Evolutionary conservation across 345 rosid species (phyloP).

Genomic region (Sonneratia alba): DNA sequence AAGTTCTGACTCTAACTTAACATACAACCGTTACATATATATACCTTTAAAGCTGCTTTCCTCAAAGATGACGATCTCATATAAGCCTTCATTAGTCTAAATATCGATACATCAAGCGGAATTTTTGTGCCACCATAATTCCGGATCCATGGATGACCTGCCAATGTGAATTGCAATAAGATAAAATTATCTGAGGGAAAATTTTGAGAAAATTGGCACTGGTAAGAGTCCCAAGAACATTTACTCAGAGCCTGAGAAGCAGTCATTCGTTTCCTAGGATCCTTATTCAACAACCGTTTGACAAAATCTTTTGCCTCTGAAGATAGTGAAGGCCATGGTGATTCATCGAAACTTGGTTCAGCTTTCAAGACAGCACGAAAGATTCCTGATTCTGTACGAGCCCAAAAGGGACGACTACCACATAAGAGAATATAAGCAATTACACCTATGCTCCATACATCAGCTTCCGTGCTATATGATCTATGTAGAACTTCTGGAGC

Average conservation of each 20-base stretch:
- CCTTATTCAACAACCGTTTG: constrained; percentile 65
- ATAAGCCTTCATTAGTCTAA: constrained; percentile 68
- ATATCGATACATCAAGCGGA: constrained; percentile 67
- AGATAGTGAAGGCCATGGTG: constrained; percentile 87
- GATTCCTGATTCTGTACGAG: constrained; percentile 90
- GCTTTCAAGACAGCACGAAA: constrained; percentile 84
- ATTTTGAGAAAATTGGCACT: constrained; percentile 8
- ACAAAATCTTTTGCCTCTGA: constrained; percentile 85
- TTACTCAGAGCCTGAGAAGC: constrained; percentile 91
- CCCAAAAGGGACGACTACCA: constrained; percentile 99
- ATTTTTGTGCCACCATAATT: constrained; percentile 36
- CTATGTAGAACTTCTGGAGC: constrained; percentile 98
- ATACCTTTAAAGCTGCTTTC: constrained; percentile 85
- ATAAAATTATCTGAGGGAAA: constrained; percentile 1
- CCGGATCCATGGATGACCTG: constrained; percentile 95
- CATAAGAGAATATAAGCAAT: constrained; percentile 88
- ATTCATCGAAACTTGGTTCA: constrained; percentile 78
- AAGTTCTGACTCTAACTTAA: background rate
- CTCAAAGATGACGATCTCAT: constrained; percentile 82
- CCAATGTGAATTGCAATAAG: constrained; percentile 4
- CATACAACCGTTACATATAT: background rate
- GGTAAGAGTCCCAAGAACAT: constrained; percentile 23
- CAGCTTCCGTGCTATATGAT: constrained; percentile 89
- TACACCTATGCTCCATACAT: constrained; percentile 98
- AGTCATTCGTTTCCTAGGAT: constrained; percentile 81